phyloP scores from a whole-genome alignment of 345 rosid genomes.

The thale cress (Arabidopsis thaliana) region TAIR10.1 NC_003070.9:6974501-6975000 shows the following conservation, averaged over 20 bases:
- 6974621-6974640: constrained; percentile 27
- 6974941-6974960: neutral
- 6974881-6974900: too few species aligned
- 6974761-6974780: neutral
- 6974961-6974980: neutral
- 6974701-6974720: constrained; percentile 35
- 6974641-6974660: constrained; percentile 34
- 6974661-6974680: constrained; percentile 29
- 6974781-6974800: constrained; percentile 29
- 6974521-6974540: constrained; percentile 98
- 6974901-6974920: too few species aligned
- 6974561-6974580: constrained; percentile 85
- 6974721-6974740: constrained; percentile 40
- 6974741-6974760: constrained; percentile 4
- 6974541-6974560: constrained; percentile 97
- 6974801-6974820: constrained; percentile 14
- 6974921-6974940: too few species aligned
- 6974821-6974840: constrained; percentile 8
- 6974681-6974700: constrained; percentile 29
- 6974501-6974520: constrained; percentile 99
- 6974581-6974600: constrained; percentile 19
- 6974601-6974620: constrained; percentile 24
- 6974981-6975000: neutral
- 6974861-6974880: neutral
- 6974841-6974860: neutral